Evolutionary conservation across 2,329 filamentous ascomycete species (phyloP).

Genomic region (Zymoseptoria passerinii): DNA sequence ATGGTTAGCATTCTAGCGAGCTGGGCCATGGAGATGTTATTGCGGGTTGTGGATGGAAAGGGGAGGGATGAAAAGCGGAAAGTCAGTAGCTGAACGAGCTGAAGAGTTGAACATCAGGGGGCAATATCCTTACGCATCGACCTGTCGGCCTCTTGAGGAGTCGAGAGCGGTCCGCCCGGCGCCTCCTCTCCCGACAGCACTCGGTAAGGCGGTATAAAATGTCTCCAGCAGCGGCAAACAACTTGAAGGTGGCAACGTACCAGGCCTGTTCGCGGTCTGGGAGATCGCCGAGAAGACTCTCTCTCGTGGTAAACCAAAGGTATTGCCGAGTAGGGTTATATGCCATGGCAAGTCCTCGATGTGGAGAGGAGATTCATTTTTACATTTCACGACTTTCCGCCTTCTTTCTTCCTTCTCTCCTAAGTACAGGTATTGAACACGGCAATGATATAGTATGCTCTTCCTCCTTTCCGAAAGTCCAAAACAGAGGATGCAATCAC

Average conservation of each 20-base stretch:
- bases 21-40: slow-evolving; percentile 57
- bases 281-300: neutral
- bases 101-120: too few relatives aligned
- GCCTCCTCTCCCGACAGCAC: neutral
- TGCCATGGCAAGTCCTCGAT: neutral
- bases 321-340: neutral
- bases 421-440: neutral
- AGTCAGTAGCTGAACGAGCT: neutral
- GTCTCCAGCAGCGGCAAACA: too few relatives aligned
- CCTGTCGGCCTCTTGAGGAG: neutral
- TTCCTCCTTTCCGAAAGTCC: neutral
- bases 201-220: neutral
- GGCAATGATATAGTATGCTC: neutral
- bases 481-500: neutral
- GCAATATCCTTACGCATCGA: neutral
- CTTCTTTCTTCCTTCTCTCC: neutral
- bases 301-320: neutral
- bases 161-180: too few relatives aligned
- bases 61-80: neutral
- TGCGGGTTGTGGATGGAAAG: slow-evolving; percentile 34
- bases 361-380: neutral
- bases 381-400: neutral
- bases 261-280: too few relatives aligned
- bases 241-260: neutral
- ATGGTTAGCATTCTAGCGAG: slow-evolving; percentile 67